Evolutionary conservation across 2,329 filamentous ascomycete genomes (phyloP), one percentile per base, ranked within the genome.

Genomic region (Verticillium isaacii): DNA sequence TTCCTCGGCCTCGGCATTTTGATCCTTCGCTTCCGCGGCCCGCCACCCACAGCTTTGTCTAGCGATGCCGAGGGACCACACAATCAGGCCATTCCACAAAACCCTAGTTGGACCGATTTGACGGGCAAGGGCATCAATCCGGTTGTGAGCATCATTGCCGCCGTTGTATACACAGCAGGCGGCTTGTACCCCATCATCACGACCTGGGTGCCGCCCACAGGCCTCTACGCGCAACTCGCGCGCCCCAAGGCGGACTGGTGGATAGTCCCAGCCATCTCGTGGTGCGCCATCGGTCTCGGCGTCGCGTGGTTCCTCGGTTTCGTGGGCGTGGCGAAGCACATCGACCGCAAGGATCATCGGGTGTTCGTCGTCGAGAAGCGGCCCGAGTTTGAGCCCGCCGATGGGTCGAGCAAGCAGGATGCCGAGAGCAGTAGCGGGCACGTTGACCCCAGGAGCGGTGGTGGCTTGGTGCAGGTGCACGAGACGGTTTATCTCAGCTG

Each of bases 401-500:
- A 68, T 29, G 64, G 62, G 17, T 56, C 58, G 12, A 67, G 66
- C 12, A 68, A 66, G 36, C n/a, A 14, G 19, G 63, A 62, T 1
- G 63, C 62, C 1, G 60, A 67, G 6, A 65, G 64, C 6, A 63
- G 61, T n/a, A 60, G 59, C 23, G 32, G n/a, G 29, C 59, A 36
- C 9, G 37, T 32, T 19, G 57, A 59, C 14, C 58, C 55, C 29
- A 56, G 54, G 12, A 57, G 56, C n/a, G 52, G 63, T 15, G 68
- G 66, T 8, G 73, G 73, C 0, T 69, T 75, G 32, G 68, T 75
- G 2, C 68, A 75, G 32, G 68, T 74, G 8, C 74, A 75, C n/a
- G 73, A 75, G 65, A 75, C 73, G 6, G 73, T 75, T 0, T 75
- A 73, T 58, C 61, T 74, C 15, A 71, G 70, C 56, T 75, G 73